These are phyloP conservation scores for Globisporangium takayamanum DNA, from an alignment of 352 stramenopile genomes.

Conservation along the genomic window DNA sequence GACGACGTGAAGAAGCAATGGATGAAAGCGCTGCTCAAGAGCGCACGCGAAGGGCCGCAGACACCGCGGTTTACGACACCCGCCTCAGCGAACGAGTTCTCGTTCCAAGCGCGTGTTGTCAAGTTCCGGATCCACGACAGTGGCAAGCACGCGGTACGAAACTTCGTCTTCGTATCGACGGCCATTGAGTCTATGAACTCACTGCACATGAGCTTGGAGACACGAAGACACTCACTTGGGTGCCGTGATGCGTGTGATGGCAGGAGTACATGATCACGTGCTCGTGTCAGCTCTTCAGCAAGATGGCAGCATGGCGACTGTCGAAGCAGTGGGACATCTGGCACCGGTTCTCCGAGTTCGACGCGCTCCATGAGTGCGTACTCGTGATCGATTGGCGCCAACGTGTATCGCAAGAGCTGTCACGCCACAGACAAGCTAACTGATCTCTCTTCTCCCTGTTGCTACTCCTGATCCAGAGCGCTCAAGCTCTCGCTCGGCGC, in stretches of 20 bases:
- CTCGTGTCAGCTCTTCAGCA: conserved; percentile 52
- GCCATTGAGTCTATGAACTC: background rate
- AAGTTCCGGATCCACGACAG: conserved; percentile 33
- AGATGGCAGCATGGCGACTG: conserved; percentile 30
- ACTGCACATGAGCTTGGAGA: no score
- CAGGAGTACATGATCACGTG: conserved; percentile 66
- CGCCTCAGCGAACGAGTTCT: conserved; percentile 30
- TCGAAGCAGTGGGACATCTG: conserved; percentile 61
- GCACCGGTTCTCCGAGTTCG: conserved; percentile 61
- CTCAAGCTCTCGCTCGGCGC: conserved; percentile 38
- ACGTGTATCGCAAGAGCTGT: background rate
- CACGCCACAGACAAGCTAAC: background rate
- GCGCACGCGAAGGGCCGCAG: conserved; percentile 34
- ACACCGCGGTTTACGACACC: conserved; percentile 29
- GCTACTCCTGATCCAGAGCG: conserved; percentile 13
- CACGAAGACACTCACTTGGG: background rate
- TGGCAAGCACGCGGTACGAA: conserved; percentile 40
- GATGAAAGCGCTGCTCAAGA: conserved; percentile 39
- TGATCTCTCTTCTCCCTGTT: conserved; percentile 2
- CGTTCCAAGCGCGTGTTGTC: conserved; percentile 35
- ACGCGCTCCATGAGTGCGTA: conserved; percentile 43
- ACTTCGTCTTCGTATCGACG: background rate
- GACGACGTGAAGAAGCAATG: conserved; percentile 49
- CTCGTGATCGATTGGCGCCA: no score
- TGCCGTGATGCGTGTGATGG: background rate